Percentiles rank a stretch among this genome's conserved stretches.
phyloP scores from a whole-genome alignment of 768 basidiomycete genomes.

The Kockovaella imperatae region DNA sequence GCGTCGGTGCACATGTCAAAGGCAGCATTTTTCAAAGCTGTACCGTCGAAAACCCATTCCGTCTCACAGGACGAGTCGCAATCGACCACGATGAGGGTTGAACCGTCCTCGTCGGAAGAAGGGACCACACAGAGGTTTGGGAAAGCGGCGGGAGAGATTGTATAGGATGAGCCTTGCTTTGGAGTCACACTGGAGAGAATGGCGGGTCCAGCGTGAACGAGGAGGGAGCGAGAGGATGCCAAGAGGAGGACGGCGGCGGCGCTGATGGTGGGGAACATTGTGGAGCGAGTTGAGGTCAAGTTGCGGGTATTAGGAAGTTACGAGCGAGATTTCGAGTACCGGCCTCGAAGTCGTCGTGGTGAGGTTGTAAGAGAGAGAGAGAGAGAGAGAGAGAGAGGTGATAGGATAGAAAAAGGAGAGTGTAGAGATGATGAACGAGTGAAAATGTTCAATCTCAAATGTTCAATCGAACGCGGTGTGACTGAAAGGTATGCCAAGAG shows the following conservation, averaged over 20 bases:
- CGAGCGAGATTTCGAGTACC: constrained; percentile 7
- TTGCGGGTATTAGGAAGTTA: background rate
- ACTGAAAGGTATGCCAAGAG: too few species aligned
- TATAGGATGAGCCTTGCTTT: constrained; percentile 14
- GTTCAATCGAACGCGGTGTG: too few species aligned
- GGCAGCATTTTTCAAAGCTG: constrained; percentile 19
- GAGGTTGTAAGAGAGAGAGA: background rate
- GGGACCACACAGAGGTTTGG: constrained; percentile 31
- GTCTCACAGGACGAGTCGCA: constrained; percentile 26
- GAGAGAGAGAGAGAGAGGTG: constrained; percentile 1
- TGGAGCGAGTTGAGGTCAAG: background rate
- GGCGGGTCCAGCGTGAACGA: constrained; percentile 12
- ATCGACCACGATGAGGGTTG: constrained; percentile 19
- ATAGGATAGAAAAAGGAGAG: too few species aligned
- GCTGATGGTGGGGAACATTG: constrained; percentile 13
- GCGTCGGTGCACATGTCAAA: constrained; percentile 29
- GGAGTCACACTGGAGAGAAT: constrained; percentile 9
- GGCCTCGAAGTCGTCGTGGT: constrained; percentile 4
- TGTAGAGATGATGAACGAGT: too few species aligned
- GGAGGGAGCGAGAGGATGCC: constrained; percentile 7
- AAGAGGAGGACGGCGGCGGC: constrained; percentile 9
- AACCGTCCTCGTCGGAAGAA: constrained; percentile 14
- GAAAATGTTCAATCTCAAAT: too few species aligned
- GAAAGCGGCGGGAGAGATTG: constrained; percentile 24
- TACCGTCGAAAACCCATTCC: constrained; percentile 23